Conservation (phyloP, 345 rosid genomes). For the Rhodamnia rubescens region DNA sequence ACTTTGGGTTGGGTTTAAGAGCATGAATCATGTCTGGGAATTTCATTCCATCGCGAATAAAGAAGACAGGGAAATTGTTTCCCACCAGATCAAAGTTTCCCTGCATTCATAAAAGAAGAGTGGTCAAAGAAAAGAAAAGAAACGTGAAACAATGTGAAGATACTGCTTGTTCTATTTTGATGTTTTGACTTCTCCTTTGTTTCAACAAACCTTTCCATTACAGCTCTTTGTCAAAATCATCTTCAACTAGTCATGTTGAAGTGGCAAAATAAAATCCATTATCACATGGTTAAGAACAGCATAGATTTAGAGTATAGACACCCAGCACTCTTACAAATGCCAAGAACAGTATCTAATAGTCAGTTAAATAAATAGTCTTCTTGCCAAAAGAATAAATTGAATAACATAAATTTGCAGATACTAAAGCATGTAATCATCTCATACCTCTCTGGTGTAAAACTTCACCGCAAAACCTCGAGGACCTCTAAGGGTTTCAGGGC, state of each 20-base stretch:
- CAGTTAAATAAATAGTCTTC: background rate
- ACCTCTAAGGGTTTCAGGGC: constrained; percentile 93
- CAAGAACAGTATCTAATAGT: background rate
- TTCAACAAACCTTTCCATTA: background rate
- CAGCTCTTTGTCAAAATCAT: background rate
- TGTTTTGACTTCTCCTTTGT: background rate
- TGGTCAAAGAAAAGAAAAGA: background rate
- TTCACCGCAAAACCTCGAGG: constrained; percentile 98
- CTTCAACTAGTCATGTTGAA: background rate
- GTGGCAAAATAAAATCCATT: background rate
- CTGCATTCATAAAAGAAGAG: constrained; percentile 19
- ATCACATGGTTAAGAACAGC: background rate
- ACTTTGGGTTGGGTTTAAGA: constrained; percentile 87
- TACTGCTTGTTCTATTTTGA: constrained; percentile 3
- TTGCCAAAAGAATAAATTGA: background rate
- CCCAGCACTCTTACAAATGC: background rate
- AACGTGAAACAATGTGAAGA: background rate
- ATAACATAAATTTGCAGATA: background rate
- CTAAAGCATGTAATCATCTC: background rate
- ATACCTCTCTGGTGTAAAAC: constrained; percentile 96
- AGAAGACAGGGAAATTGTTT: constrained; percentile 94
- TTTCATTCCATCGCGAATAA: constrained; percentile 89
- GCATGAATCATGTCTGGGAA: constrained; percentile 96
- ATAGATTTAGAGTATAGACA: background rate
- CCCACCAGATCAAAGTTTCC: constrained; percentile 99